Percentiles rank a stretch among this genome's conserved stretches.
These are phyloP conservation scores for Gymnopilus junonius DNA, from an alignment of 768 basidiomycete species.

Conservation along the genomic window DNA sequence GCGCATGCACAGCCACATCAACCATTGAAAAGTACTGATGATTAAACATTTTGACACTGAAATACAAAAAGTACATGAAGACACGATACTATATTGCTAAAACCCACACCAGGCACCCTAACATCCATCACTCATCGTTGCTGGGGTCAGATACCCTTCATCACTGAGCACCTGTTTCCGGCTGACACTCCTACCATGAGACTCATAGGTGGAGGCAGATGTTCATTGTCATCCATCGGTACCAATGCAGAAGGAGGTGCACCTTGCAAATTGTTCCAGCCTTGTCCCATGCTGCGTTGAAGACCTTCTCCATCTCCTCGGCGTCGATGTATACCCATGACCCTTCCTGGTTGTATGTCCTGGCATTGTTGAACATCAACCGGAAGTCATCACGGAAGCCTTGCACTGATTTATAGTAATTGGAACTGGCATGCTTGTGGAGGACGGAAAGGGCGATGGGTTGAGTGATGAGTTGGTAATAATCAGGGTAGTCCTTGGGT, in stretches of 20 bases:
- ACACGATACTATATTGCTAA: too few species aligned
- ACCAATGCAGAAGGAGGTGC: constrained; percentile 71
- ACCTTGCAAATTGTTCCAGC: constrained; percentile 74
- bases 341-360: constrained; percentile 92
- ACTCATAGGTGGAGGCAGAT: constrained; percentile 56
- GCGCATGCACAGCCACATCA: not conserved
- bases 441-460: constrained; percentile 91
- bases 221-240: constrained; percentile 83
- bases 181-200: constrained; percentile 60
- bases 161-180: constrained; percentile 81
- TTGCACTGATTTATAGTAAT: constrained; percentile 74
- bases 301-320: constrained; percentile 91
- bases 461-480: constrained; percentile 84
- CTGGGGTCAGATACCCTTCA: constrained; percentile 71
- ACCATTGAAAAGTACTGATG: not conserved
- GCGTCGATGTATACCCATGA: constrained; percentile 96
- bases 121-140: constrained; percentile 63
- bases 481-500: constrained; percentile 96
- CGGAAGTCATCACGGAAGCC: constrained; percentile 81
- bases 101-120: too few species aligned
- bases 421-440: constrained; percentile 71
- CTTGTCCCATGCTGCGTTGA: constrained; percentile 71
- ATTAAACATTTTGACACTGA: too few species aligned
- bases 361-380: constrained; percentile 93
- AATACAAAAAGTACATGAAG: too few species aligned